phyloP scores from a whole-genome alignment of 257 asterid species.

The Nicotiana obtusifolia region DNA sequence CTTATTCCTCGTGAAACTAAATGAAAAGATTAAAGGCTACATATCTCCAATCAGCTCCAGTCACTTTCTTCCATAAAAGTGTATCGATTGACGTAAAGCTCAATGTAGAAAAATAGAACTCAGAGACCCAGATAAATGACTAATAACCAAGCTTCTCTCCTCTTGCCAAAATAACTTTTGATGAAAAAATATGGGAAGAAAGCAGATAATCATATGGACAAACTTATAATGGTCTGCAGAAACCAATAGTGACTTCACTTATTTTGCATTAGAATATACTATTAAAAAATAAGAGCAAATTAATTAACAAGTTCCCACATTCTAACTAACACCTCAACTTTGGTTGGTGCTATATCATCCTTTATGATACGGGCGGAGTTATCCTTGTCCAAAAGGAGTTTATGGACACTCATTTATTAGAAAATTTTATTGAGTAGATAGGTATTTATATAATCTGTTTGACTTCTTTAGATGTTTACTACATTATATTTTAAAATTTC shows the following conservation, averaged over 20 bases:
- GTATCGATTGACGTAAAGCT: conserved; percentile 19
- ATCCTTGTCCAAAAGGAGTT: no score
- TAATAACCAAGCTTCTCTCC: not conserved
- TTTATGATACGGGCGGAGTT: no score
- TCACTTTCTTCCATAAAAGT: conserved; percentile 27
- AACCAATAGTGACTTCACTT: not conserved
- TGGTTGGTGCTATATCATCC: not conserved
- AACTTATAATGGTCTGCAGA: not conserved
- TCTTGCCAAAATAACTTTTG: no score
- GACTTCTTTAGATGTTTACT: no score
- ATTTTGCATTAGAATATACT: no score
- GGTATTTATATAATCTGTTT: no score
- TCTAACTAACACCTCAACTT: not conserved
- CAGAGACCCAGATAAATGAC: conserved; percentile 13
- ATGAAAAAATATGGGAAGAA: not conserved
- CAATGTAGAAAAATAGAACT: not conserved
- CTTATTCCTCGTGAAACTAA: conserved; percentile 18
- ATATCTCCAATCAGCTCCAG: conserved; percentile 12
- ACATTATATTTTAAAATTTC: no score
- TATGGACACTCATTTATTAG: no score
- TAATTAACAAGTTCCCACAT: not conserved
- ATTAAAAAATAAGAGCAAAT: not conserved
- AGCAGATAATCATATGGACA: conserved; percentile 7
- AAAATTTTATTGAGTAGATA: no score
- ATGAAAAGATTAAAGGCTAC: conserved; percentile 10